A percentile compares a stretch with the other conserved stretches of the same genome.
These are phyloP conservation scores for Sindora glabra DNA, from an alignment of 306 rosid species.

Conservation along the genomic window DNA sequence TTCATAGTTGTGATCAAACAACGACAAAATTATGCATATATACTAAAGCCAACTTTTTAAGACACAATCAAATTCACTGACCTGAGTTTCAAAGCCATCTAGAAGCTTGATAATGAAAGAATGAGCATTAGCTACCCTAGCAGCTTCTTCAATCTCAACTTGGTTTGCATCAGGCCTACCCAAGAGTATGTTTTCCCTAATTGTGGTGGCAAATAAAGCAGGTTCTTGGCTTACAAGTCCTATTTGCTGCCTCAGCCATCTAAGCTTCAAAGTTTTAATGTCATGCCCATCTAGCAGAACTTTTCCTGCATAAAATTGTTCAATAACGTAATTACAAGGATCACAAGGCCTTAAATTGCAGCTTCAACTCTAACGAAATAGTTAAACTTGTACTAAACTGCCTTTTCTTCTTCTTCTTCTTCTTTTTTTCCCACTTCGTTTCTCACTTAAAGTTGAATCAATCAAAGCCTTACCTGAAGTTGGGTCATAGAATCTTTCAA, in stretches of 20 bases:
- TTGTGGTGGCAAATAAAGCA: conserved; percentile 92
- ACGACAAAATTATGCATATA: neutral
- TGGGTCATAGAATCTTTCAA: conserved; percentile 94
- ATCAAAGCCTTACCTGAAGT: conserved; percentile 63
- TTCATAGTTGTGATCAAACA: neutral
- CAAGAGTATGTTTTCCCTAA: conserved; percentile 82
- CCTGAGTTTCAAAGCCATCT: conserved; percentile 91
- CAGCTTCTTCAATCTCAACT: conserved; percentile 95
- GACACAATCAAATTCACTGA: conserved; percentile 18
- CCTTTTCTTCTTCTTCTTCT: too few relatives aligned
- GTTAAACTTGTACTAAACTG: neutral
- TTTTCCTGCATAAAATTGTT: conserved; percentile 52
- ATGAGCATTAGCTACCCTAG: conserved; percentile 95
- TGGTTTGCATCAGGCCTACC: conserved; percentile 92
- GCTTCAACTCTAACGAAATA: neutral
- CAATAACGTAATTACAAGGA: neutral
- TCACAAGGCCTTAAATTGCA: neutral
- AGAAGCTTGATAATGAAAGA: conserved; percentile 92
- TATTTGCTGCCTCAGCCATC: conserved; percentile 93
- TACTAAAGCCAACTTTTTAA: neutral
- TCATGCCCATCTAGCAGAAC: conserved; percentile 85
- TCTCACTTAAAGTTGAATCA: too few relatives aligned
- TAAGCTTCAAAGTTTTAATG: conserved; percentile 77
- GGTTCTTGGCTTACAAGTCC: conserved; percentile 99
- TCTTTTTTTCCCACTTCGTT: too few relatives aligned